Conservation (phyloP, 2,329 filamentous ascomycete genomes). For the Thermothelomyces thermophilus region DNA sequence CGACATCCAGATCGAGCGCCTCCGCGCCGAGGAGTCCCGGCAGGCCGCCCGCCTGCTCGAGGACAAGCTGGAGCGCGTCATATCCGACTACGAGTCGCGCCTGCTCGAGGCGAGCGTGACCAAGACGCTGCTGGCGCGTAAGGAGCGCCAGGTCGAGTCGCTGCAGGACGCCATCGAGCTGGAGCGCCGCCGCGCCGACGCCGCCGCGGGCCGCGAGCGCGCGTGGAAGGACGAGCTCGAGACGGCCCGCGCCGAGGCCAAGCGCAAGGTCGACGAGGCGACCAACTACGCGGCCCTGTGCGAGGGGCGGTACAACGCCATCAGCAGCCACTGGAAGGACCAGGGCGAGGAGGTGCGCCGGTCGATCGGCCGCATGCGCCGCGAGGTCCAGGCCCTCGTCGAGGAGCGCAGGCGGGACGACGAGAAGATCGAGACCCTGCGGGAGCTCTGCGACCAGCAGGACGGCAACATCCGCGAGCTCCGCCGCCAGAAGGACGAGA, state of each 20-base stretch:
- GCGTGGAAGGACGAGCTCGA: slow-evolving; percentile 60
- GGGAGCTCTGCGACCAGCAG: slow-evolving; percentile 67
- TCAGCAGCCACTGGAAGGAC: slow-evolving; percentile 60
- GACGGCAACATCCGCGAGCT: slow-evolving; percentile 59
- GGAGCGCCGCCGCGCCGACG: slow-evolving; percentile 55
- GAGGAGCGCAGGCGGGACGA: slow-evolving; percentile 54
- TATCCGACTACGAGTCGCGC: slow-evolving; percentile 62
- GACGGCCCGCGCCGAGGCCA: slow-evolving; percentile 51
- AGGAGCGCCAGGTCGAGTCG: slow-evolving; percentile 68
- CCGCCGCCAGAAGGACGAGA: slow-evolving; percentile 54
- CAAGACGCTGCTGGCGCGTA: slow-evolving; percentile 61
- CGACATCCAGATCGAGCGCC: slow-evolving; percentile 60
- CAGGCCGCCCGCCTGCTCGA: slow-evolving; percentile 61
- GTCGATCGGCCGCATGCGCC: slow-evolving; percentile 42
- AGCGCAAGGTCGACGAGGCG: slow-evolving; percentile 59
- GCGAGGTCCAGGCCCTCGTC: slow-evolving; percentile 49
- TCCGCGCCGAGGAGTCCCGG: slow-evolving; percentile 63
- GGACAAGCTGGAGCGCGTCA: slow-evolving; percentile 63
- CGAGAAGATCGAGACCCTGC: slow-evolving; percentile 55
- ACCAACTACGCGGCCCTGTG: slow-evolving; percentile 58
- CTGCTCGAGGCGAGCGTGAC: slow-evolving; percentile 65
- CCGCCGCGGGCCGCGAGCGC: slow-evolving; percentile 54
- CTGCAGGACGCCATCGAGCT: slow-evolving; percentile 57
- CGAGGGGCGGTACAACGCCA: slow-evolving; percentile 63
- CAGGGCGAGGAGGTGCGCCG: slow-evolving; percentile 56